Evolutionary conservation across 176 grass and related monocot genomes (phyloP).

Genomic region (Areca catechu): DNA sequence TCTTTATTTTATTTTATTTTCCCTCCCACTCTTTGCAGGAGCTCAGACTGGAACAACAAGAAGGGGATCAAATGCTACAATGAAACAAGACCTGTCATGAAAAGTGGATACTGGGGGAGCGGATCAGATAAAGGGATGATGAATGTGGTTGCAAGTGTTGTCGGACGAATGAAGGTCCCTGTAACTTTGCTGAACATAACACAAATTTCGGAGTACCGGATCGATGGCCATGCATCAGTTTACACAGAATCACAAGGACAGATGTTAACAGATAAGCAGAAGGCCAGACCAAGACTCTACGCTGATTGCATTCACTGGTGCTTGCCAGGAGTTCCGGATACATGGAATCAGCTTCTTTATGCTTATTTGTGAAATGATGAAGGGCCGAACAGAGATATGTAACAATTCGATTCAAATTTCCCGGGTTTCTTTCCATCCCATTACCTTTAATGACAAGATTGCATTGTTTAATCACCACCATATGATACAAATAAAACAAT

Average conservation of each 20-base stretch:
- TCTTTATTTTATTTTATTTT: neutral
- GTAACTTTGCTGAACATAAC: conserved; percentile 40
- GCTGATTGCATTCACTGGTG: conserved; percentile 94
- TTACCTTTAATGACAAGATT: no score
- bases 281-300: conserved; percentile 49
- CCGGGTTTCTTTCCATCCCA: no score
- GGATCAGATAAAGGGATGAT: conserved; percentile 43
- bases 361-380: conserved; percentile 27
- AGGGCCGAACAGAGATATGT: no score
- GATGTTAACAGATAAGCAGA: conserved; percentile 60
- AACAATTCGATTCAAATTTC: no score
- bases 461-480: no score
- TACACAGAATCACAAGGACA: conserved; percentile 81
- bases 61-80: conserved; percentile 59
- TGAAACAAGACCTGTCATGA: no score
- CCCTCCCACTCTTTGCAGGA: conserved; percentile 22
- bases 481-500: no score
- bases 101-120: conserved; percentile 36
- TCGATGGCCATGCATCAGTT: conserved; percentile 82
- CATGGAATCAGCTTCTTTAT: conserved; percentile 72
- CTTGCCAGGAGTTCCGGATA: conserved; percentile 56
- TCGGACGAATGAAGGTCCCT: conserved; percentile 24
- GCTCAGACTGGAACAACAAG: conserved; percentile 62
- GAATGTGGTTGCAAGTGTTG: conserved; percentile 44
- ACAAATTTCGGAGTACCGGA: conserved; percentile 72